phyloP scores from a whole-genome alignment of 306 rosid species.

The Medicago arabica region DNA sequence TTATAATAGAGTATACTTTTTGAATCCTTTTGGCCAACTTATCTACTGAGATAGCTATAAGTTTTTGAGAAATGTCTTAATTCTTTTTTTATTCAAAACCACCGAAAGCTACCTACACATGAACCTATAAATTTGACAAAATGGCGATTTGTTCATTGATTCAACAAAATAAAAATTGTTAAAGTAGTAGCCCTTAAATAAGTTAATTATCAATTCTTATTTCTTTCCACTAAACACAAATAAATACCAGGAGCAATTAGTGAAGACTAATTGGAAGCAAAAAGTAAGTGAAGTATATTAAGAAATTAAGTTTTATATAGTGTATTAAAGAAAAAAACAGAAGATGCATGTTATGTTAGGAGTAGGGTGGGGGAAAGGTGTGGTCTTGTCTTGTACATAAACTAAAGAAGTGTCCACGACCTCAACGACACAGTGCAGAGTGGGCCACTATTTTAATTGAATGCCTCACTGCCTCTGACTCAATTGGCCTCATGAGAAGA shows the following conservation, averaged over 20 bases:
- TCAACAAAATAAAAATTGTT: too few relatives aligned
- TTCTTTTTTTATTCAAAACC: too few relatives aligned
- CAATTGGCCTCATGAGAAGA: slow-evolving; percentile 44
- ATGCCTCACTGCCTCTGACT: slow-evolving; percentile 43
- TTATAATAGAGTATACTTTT: too few relatives aligned
- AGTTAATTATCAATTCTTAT: not conserved
- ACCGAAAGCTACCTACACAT: not conserved
- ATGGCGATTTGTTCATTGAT: not conserved
- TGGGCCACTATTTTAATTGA: slow-evolving; percentile 45
- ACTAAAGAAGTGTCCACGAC: slow-evolving; percentile 13
- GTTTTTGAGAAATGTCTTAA: too few relatives aligned
- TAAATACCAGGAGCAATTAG: too few relatives aligned
- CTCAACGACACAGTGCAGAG: slow-evolving; percentile 38
- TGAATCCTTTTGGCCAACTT: too few relatives aligned
- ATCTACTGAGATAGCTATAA: too few relatives aligned
- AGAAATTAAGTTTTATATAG: too few relatives aligned
- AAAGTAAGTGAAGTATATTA: too few relatives aligned
- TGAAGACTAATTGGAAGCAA: too few relatives aligned
- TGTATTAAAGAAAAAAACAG: slow-evolving; percentile 1
- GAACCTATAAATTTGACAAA: slow-evolving; percentile 18
- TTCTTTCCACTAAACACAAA: not conserved
- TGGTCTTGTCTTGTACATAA: slow-evolving; percentile 10
- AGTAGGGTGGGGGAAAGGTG: not conserved
- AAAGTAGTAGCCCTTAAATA: not conserved
- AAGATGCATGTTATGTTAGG: slow-evolving; percentile 13